Base-by-base conservation (phyloP, 495 filamentous ascomycete species). In the Xylaria nigripes region DNA sequence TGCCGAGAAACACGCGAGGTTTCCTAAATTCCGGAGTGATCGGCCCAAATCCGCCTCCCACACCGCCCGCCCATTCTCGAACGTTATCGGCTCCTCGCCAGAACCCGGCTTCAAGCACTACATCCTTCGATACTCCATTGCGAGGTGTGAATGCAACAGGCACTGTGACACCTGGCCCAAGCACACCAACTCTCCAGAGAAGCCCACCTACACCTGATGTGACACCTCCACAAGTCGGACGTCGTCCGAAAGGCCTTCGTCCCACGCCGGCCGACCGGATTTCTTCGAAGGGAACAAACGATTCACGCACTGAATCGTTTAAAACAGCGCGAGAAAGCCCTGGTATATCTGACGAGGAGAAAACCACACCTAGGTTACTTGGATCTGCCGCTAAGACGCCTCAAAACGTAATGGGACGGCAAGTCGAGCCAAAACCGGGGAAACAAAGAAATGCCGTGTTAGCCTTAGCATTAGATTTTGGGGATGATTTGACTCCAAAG, bases 161-260 rank as follows among this genome's bases (percentile, higher is more conserved):
- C 24, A 36, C 46, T 23, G 45, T 50, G 38, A 55, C 53, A 19
- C 46, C 53, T 27, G 18, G 13, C 34, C 46, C 53, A 29, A 46
- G 53, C 15, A 55, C 53, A 23, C 53, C 53, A 38, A 55, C 53
- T 16, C 45, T 79, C 58, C 80, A 83, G 51, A 77, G 78, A 46
- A 86, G 83, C 55, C 86, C 85, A 21, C 86, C 83, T 16, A 91
- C 84, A 12, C 64, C 64, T 27, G 85, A 90, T 63, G 78, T 81
- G 22, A 87, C 85, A 18, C 86, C 86, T 51, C 85, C 87, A 34
- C 78, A 76, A 48, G 55, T 61, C 45, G 60, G 54, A 30, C 64
- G 66, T 55, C 67, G 57, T 38, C 57, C 67, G 29, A 72, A 68
- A 50, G 62, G 69, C 18, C 64, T 70, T 9, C 72, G 74, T 6